Evolutionary conservation across 495 filamentous ascomycete species (phyloP), one percentile per base, ranked within the genome.

Genomic region (Neurospora hispaniola): DNA sequence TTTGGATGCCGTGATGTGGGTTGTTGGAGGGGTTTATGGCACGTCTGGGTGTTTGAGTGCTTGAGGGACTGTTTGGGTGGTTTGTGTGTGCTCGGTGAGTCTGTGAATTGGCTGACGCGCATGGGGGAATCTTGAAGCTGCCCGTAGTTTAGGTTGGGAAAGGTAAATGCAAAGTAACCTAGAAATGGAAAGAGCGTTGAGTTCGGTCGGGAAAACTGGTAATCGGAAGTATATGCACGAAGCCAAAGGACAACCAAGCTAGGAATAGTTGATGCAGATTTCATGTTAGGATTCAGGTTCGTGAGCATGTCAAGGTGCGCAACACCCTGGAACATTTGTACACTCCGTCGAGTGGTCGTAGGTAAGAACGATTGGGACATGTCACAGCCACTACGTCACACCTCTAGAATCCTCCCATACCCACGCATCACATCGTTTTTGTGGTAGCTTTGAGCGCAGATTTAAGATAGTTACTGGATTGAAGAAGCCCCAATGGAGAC

Each of bases 21-120:
- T 82, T 48, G 78, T 85, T n/a, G 88, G 41, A 12, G 10, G 74
- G 73, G 69, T 75, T 71, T 70, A 76, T 70, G 66, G 20, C 16
- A 40, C 9, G 6, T 42, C 27, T 6, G 69, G 11, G 39, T 54
- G 12, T 5, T 71, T 12, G 3, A 4, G 0, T 54, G 39, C 62
- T 66, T 23, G 23, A 71, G 39, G 46, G 39, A 27, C 4, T 48
- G n/a, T n/a, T n/a, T n/a, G 12, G 69, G 23, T 38, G 35, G 35
- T 38, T 38, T 5, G 4, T 6, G 35, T 38, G 2, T 38, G 35
- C 35, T 4, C 35, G 35, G 35, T 38, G 35, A 6, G 4, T 5
- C 5, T 38, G 35, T 38, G 35, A 38, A 5, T 4, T 6, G 35
- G 35, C 5, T 6, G 5, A 38, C 1, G 35, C 35, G 35, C 35